Evolutionary conservation across 1,139 yeast species (phyloP).

Genomic region (Pichiaceae sp.): DNA sequence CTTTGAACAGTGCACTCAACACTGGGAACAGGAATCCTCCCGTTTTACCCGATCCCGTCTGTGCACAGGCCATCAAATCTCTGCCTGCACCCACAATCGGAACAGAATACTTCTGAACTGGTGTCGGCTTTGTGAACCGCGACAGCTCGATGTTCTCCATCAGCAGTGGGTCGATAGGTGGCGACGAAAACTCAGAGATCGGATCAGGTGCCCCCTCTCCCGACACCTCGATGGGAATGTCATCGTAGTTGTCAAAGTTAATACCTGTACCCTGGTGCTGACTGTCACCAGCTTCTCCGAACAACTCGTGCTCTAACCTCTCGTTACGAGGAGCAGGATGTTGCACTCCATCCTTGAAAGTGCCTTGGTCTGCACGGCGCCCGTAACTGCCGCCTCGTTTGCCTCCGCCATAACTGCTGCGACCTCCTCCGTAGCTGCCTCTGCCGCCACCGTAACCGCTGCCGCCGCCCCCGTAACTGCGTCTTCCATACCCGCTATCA

Average conservation of each 20-base stretch:
- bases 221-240: slow-evolving; percentile 95
- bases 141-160: slow-evolving; percentile 83
- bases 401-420: slow-evolving; percentile 6
- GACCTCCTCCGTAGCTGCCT: slow-evolving; percentile 65
- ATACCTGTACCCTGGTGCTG: slow-evolving; percentile 76
- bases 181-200: slow-evolving; percentile 76
- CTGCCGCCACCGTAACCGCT: slow-evolving; percentile 49
- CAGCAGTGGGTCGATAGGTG: slow-evolving; percentile 83
- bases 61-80: slow-evolving; percentile 99
- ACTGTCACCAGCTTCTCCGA: slow-evolving; percentile 62
- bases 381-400: slow-evolving; percentile 25
- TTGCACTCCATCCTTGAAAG: slow-evolving; percentile 84
- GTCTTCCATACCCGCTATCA: slow-evolving; percentile 14
- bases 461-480: slow-evolving; percentile 27
- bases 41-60: slow-evolving; percentile 99
- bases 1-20: slow-evolving; percentile 78
- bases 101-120: slow-evolving; percentile 96
- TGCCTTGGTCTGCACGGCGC: slow-evolving; percentile 38
- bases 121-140: slow-evolving; percentile 92
- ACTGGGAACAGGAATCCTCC: slow-evolving; percentile 99
- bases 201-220: slow-evolving; percentile 97
- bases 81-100: slow-evolving; percentile 94
- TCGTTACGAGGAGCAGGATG: slow-evolving; percentile 72
- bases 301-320: slow-evolving; percentile 68
- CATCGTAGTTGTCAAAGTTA: slow-evolving; percentile 96